These are phyloP conservation scores for Tetrapisispora namnaoensis DNA, from an alignment of 805 yeast species.

Conservation along the genomic window DNA sequence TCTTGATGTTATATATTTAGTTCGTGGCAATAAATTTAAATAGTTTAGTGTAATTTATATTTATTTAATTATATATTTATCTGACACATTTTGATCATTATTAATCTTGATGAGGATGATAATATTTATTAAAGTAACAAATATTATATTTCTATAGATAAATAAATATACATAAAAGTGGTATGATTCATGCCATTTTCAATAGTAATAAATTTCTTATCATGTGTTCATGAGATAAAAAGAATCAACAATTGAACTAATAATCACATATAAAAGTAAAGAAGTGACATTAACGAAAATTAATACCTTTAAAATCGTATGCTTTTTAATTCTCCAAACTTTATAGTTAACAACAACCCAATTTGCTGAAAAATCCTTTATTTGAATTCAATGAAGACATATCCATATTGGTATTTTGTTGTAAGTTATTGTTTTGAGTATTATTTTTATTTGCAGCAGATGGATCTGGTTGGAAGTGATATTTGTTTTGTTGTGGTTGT, in stretches of 20 bases:
- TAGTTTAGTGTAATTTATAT: background rate
- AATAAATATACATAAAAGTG: background rate
- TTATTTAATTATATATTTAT: background rate
- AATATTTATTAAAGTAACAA: background rate
- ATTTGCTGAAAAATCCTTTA: constrained; percentile 28
- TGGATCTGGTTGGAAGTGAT: constrained; percentile 8
- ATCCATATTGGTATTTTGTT: constrained; percentile 10
- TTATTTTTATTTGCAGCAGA: constrained; percentile 12
- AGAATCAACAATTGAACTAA: background rate
- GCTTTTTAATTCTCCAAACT: background rate
- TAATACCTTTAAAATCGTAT: too few species aligned
- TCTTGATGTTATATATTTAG: constrained; percentile 20
- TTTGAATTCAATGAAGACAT: constrained; percentile 16
- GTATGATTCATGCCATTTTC: background rate
- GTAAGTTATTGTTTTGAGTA: constrained; percentile 7
- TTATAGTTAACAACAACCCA: constrained; percentile 26
- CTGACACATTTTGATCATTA: background rate
- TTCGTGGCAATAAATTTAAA: constrained; percentile 14
- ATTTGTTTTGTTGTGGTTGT: constrained; percentile 11
- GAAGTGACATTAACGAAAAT: background rate
- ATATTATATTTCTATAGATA: background rate
- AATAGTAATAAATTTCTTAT: background rate
- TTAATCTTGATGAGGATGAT: background rate
- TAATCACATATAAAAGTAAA: background rate
- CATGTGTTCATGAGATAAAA: background rate